Percentiles rank a stretch among this genome's conserved stretches.
These are phyloP conservation scores for Lyophyllum semitale DNA, from an alignment of 768 basidiomycete species.

Conservation along the genomic window DNA sequence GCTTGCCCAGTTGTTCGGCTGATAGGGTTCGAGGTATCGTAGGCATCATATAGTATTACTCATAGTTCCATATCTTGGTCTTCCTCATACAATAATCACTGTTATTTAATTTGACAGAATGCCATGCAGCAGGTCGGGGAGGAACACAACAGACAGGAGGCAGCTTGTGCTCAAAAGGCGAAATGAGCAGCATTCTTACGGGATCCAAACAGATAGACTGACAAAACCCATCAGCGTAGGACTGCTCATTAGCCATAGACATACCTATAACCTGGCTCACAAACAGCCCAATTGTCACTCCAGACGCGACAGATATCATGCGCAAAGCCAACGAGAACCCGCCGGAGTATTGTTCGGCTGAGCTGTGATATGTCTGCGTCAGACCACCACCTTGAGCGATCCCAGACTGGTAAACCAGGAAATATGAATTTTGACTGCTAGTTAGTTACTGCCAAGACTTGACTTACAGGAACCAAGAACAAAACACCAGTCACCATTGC, in stretches of 20 bases:
- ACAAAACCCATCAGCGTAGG: background rate
- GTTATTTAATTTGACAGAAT: conserved; percentile 1
- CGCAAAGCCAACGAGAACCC: conserved; percentile 80
- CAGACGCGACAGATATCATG: conserved; percentile 84
- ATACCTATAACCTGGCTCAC: conserved; percentile 69
- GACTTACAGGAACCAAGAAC: conserved; percentile 82
- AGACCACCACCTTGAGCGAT: conserved; percentile 77
- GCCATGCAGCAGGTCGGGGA: background rate
- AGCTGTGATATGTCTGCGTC: conserved; percentile 57
- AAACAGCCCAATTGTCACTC: conserved; percentile 84
- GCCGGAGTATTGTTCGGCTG: conserved; percentile 70
- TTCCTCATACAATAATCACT: conserved; percentile 18
- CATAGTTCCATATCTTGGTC: conserved; percentile 22
- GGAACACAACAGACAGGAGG: conserved; percentile 1
- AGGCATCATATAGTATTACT: conserved; percentile 29
- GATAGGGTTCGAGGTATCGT: conserved; percentile 24
- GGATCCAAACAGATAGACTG: conserved; percentile 73
- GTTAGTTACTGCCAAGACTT: background rate
- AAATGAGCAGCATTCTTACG: conserved; percentile 76
- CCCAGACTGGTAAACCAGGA: conserved; percentile 52
- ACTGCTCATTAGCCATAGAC: conserved; percentile 8
- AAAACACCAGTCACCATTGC: conserved; percentile 94
- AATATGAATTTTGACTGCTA: background rate
- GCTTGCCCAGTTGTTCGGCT: conserved; percentile 72
- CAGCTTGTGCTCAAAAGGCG: conserved; percentile 52